Conservation (phyloP, 2,329 filamentous ascomycete species). For the Fusarium nurragi region DNA sequence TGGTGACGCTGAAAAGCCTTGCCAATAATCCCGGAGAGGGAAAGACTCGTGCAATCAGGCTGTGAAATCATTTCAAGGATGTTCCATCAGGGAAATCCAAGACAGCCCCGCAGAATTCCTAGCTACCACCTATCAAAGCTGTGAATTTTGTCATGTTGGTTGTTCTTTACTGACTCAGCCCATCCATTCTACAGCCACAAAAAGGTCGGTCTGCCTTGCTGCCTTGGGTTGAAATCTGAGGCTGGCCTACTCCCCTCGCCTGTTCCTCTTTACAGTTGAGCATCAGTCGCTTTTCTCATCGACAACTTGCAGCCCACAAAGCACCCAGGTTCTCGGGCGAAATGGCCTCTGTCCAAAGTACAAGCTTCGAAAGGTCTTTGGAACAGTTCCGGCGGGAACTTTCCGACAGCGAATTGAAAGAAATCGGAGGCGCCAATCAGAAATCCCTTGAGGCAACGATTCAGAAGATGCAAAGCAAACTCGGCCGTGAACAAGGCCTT, state of each 20-base stretch:
- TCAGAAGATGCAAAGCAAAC: neutral
- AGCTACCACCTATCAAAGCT: no score
- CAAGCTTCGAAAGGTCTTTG: neutral
- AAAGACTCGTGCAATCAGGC: neutral
- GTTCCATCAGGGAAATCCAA: accelerated
- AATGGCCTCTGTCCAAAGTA: neutral
- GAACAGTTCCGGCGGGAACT: neutral
- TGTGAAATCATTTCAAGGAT: neutral
- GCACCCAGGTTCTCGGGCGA: accelerated
- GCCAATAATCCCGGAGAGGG: accelerated
- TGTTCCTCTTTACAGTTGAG: neutral
- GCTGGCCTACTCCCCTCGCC: neutral
- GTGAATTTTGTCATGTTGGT: neutral
- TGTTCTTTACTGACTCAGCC: no score
- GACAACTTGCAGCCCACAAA: accelerated
- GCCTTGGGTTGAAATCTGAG: neutral
- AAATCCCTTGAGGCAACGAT: accelerated
- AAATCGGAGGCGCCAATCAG: accelerated
- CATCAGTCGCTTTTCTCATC: no score
- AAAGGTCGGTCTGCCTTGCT: neutral
- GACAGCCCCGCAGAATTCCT: neutral
- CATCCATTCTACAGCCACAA: neutral
- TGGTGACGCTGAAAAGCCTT: neutral
- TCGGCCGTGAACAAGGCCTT: neutral
- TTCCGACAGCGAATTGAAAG: neutral